A percentile compares a stretch with the other conserved stretches of the same genome.
These are phyloP conservation scores for Rosa rugosa DNA, from an alignment of 306 rosid genomes.

Conservation along the genomic window DNA sequence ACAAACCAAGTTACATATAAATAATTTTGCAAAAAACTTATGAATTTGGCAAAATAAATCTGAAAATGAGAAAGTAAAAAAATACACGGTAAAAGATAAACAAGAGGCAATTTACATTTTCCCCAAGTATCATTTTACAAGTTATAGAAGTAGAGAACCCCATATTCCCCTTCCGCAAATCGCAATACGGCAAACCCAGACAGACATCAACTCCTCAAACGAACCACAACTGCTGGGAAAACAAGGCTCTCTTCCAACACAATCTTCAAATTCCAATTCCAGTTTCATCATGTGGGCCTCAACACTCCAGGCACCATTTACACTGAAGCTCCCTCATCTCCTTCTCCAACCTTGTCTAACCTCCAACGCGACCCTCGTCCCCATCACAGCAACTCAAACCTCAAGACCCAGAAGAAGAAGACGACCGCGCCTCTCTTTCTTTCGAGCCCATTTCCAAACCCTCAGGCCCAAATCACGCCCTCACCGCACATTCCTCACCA, in stretches of 20 bases:
- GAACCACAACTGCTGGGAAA: slow-evolving; percentile 10
- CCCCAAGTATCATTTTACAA: too few relatives aligned
- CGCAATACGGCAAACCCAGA: neutral
- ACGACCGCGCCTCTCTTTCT: slow-evolving; percentile 21
- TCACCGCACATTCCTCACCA: slow-evolving; percentile 32
- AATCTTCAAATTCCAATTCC: neutral
- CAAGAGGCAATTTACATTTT: neutral
- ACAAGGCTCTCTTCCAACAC: neutral
- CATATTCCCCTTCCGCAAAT: neutral
- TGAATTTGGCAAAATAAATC: too few relatives aligned
- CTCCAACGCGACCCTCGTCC: slow-evolving; percentile 10
- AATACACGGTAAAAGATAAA: neutral
- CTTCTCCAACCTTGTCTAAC: slow-evolving; percentile 6
- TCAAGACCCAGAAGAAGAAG: slow-evolving; percentile 26
- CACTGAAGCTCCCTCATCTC: slow-evolving; percentile 40
- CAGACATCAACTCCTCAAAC: neutral
- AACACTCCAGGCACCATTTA: slow-evolving; percentile 38
- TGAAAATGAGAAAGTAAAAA: neutral
- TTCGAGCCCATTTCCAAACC: neutral
- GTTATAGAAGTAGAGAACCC: neutral
- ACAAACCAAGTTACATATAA: too few relatives aligned
- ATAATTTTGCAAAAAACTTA: too few relatives aligned
- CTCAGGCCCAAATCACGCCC: slow-evolving; percentile 29
- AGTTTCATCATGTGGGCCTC: slow-evolving; percentile 44
- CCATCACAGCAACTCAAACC: slow-evolving; percentile 14